phyloP scores from a whole-genome alignment of 768 basidiomycete genomes.

The Candolleomyces aberdarensis region DNA sequence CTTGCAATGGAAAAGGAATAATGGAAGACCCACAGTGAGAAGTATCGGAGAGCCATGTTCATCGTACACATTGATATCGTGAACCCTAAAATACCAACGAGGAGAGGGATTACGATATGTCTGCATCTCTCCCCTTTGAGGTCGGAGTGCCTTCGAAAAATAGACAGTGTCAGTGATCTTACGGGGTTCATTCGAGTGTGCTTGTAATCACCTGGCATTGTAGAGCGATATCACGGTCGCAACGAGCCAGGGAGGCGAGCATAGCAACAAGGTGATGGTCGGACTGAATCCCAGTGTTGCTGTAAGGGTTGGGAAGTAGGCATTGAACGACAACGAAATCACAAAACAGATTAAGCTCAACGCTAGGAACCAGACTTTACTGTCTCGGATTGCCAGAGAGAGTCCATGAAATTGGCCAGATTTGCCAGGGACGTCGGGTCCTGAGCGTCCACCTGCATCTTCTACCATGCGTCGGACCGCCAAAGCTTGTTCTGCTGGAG shows the following conservation, averaged over 20 bases:
- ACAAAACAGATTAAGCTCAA: slow-evolving; percentile 37
- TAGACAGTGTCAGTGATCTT: background rate
- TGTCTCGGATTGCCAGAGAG: slow-evolving; percentile 57
- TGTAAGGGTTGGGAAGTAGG: slow-evolving; percentile 69
- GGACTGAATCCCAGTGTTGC: slow-evolving; percentile 63
- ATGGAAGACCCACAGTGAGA: slow-evolving; percentile 48
- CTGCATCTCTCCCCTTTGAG: slow-evolving; percentile 63
- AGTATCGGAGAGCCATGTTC: slow-evolving; percentile 59
- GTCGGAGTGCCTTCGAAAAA: slow-evolving; percentile 63
- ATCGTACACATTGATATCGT: slow-evolving; percentile 61
- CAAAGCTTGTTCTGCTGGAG: slow-evolving; percentile 51
- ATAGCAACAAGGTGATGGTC: slow-evolving; percentile 62
- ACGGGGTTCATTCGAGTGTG: background rate
- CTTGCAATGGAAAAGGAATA: background rate
- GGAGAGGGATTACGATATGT: slow-evolving; percentile 54
- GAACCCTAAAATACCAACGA: slow-evolving; percentile 66
- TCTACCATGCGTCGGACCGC: slow-evolving; percentile 62
- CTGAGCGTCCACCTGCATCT: slow-evolving; percentile 30
- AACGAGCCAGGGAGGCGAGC: slow-evolving; percentile 60
- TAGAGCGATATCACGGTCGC: slow-evolving; percentile 55
- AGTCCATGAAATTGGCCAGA: slow-evolving; percentile 36
- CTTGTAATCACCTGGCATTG: slow-evolving; percentile 40
- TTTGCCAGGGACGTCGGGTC: slow-evolving; percentile 16
- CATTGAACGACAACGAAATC: slow-evolving; percentile 62
- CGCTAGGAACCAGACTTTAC: slow-evolving; percentile 68